These are phyloP conservation scores for Jaenimonas drosophilae DNA, from an alignment of 208 protist genomes.

Conservation along the genomic window DNA sequence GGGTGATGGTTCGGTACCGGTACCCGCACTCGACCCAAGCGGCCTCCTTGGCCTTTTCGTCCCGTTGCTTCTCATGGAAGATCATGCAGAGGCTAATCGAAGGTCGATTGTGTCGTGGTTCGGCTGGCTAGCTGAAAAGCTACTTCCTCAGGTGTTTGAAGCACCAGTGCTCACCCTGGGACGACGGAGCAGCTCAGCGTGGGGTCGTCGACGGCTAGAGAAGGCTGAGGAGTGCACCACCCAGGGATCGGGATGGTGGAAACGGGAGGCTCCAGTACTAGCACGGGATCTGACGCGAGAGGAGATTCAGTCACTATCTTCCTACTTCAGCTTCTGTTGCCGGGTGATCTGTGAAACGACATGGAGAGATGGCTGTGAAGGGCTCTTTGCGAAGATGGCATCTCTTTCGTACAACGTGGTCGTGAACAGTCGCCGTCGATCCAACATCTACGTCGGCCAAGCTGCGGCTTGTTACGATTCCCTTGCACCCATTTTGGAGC, in stretches of 20 bases:
- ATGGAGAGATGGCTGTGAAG: conserved; percentile 44
- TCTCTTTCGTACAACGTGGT: conserved; percentile 50
- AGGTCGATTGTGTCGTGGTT: conserved; percentile 54
- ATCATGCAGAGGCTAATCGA: conserved; percentile 48
- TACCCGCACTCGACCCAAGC: conserved; percentile 3
- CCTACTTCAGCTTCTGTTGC: conserved; percentile 73
- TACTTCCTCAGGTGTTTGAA: conserved; percentile 64
- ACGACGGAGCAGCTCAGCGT: conserved; percentile 22
- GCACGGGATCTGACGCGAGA: conserved; percentile 48
- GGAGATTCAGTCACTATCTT: conserved; percentile 42
- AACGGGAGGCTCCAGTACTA: conserved; percentile 33
- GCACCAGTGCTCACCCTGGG: conserved; percentile 39
- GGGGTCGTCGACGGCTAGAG: conserved; percentile 13
- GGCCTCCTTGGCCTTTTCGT: conserved; percentile 57
- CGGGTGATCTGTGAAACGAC: conserved; percentile 51
- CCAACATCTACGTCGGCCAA: conserved; percentile 70
- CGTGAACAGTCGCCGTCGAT: conserved; percentile 27
- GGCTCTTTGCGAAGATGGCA: conserved; percentile 47
- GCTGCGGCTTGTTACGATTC: conserved; percentile 69
- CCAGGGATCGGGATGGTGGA: too few relatives aligned
- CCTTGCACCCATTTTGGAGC: conserved; percentile 28
- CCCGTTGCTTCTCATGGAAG: conserved; percentile 32
- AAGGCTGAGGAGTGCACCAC: too few relatives aligned
- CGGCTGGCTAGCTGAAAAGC: conserved; percentile 30
- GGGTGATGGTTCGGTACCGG: too few relatives aligned